A percentile compares a stretch with the other conserved stretches of the same genome.
Evolutionary conservation across 306 rosid species (phyloP).

Genomic region (Prunus persica): Prunus_persica_NCBIv2 NC_034016.1:9603501-9604000

Average conservation of each 20-base stretch:
- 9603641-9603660: conserved; percentile 6
- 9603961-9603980: too few species aligned
- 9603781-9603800: too few species aligned
- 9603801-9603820: too few species aligned
- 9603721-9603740: neutral
- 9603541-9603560: neutral
- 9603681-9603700: neutral
- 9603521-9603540: neutral
- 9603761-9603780: too few species aligned
- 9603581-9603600: neutral
- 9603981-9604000: too few species aligned
- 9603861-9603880: too few species aligned
- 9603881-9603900: too few species aligned
- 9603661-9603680: conserved; percentile 1
- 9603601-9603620: neutral
- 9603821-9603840: too few species aligned
- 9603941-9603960: too few species aligned
- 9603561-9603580: neutral
- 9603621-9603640: conserved; percentile 1
- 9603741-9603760: neutral
- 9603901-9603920: too few species aligned
- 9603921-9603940: too few species aligned
- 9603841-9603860: too few species aligned
- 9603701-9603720: neutral
- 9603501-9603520: neutral